These are phyloP conservation scores for Ophiostoma australiae DNA, from an alignment of 2,329 filamentous ascomycete genomes.

Conservation along the genomic window DNA sequence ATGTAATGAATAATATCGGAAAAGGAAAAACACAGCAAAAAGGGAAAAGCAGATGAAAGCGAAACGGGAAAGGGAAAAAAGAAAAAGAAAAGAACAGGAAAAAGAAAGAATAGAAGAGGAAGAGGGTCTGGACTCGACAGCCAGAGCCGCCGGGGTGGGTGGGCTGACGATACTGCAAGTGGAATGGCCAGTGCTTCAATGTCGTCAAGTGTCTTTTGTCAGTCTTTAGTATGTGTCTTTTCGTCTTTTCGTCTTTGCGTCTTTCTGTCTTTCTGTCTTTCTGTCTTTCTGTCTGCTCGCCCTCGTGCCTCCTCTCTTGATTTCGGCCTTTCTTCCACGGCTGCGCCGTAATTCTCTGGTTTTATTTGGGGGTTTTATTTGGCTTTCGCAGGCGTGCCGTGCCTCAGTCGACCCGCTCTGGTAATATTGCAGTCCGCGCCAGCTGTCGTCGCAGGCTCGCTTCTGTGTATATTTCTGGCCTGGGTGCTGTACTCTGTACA, in stretches of 20 bases:
- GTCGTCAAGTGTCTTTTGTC: conserved; percentile 11
- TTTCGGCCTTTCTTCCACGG: not conserved
- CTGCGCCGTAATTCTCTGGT: not conserved
- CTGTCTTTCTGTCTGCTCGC: not conserved
- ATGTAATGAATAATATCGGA: not conserved
- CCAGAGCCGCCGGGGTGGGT: conserved; percentile 12
- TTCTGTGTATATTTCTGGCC: not conserved
- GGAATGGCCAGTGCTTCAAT: conserved; percentile 15
- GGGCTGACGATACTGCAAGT: conserved; percentile 21
- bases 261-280: conserved; percentile 2
- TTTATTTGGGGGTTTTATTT: too few species aligned
- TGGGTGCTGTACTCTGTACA: not conserved
- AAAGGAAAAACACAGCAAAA: not conserved
- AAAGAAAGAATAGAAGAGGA: conserved; percentile 7
- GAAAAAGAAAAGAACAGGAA: not conserved
- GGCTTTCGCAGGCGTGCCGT: not conserved
- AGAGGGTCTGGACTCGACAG: not conserved
- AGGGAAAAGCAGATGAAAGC: not conserved
- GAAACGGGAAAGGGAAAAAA: not conserved
- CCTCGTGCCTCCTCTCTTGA: not conserved
- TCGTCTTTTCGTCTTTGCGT: not conserved
- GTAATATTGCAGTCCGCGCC: not conserved
- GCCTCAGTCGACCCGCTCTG: conserved; percentile 9
- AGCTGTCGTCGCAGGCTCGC: not conserved
- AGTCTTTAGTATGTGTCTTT: not conserved